Percentiles rank a stretch among this genome's conserved stretches.
Conservation (phyloP, 805 yeast genomes). For the Suhomyces tanzawaensis region DNA sequence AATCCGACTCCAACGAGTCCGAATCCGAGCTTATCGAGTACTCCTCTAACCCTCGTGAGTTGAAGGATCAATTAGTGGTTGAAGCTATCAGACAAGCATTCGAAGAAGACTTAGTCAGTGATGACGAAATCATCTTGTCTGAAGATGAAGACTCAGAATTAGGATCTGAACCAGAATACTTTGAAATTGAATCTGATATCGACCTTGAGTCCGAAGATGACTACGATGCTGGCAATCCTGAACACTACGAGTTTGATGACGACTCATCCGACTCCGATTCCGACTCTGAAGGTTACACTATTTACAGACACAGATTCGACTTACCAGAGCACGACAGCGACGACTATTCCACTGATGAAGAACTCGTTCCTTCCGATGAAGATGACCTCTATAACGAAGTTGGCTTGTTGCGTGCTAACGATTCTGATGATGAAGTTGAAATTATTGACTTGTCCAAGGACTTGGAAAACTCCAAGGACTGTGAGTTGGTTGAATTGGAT, state of each 20-base stretch:
- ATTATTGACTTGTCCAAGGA: slow-evolving; percentile 42
- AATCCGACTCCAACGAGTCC: slow-evolving; percentile 13
- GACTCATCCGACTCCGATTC: slow-evolving; percentile 28
- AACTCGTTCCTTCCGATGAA: slow-evolving; percentile 21
- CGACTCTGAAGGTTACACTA: slow-evolving; percentile 40
- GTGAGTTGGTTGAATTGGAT: slow-evolving; percentile 39
- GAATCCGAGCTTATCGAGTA: slow-evolving; percentile 21
- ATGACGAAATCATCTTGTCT: slow-evolving; percentile 20
- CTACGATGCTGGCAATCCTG: slow-evolving; percentile 21
- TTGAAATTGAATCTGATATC: slow-evolving; percentile 33
- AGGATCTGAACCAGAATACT: slow-evolving; percentile 20
- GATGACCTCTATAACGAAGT: slow-evolving; percentile 18
- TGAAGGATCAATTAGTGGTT: slow-evolving; percentile 32
- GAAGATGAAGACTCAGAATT: slow-evolving; percentile 20
- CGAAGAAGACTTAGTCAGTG: slow-evolving; percentile 33
- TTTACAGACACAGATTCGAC: slow-evolving; percentile 41
- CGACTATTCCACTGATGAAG: slow-evolving; percentile 39
- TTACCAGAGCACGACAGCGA: slow-evolving; percentile 34
- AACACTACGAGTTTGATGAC: slow-evolving; percentile 20
- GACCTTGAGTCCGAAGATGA: slow-evolving; percentile 17
- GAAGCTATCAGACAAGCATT: slow-evolving; percentile 38
- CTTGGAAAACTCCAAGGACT: slow-evolving; percentile 42
- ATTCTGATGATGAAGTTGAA: slow-evolving; percentile 30
- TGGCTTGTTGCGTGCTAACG: slow-evolving; percentile 27
- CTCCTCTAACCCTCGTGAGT: slow-evolving; percentile 27